Evolutionary conservation across 2,329 filamentous ascomycete genomes (phyloP).

Genomic region (Stagonosporopsis vannaccii): DNA sequence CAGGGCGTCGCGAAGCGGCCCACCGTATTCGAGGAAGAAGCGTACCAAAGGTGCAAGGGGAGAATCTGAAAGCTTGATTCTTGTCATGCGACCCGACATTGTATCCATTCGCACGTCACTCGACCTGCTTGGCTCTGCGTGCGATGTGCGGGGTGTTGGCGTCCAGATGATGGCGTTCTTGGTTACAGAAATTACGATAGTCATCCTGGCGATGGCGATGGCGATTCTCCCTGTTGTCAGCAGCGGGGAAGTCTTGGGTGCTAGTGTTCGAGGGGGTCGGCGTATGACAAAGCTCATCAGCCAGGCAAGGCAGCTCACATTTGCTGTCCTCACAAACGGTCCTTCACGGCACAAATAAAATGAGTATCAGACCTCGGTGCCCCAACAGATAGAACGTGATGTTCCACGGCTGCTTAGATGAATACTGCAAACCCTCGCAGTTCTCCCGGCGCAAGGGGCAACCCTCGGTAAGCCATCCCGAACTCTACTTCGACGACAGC

Average conservation of each 20-base stretch:
- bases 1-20: conserved; percentile 55
- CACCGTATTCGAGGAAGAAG: conserved; percentile 36
- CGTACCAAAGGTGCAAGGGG: conserved; percentile 30
- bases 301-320: conserved; percentile 14
- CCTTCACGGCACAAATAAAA: conserved; percentile 7
- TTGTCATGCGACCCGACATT: background rate
- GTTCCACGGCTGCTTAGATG: conserved; percentile 8
- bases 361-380: conserved; percentile 6
- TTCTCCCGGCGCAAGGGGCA: conserved; percentile 12
- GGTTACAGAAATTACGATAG: background rate
- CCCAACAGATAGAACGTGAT: conserved; percentile 11
- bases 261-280: conserved; percentile 6
- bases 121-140: background rate
- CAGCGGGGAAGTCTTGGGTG: background rate
- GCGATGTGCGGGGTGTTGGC: background rate
- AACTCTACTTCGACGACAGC: conserved; percentile 16
- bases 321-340: conserved; percentile 1
- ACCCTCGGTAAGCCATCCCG: background rate
- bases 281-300: conserved; percentile 7
- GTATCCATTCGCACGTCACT: background rate
- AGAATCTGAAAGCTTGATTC: conserved; percentile 1
- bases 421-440: conserved; percentile 12
- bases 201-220: background rate
- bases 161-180: background rate
- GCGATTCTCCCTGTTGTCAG: conserved; percentile 14